These are phyloP conservation scores for Cryphonectria nitschkei DNA, from an alignment of 2,329 filamentous ascomycete species.

Conservation along the genomic window DNA sequence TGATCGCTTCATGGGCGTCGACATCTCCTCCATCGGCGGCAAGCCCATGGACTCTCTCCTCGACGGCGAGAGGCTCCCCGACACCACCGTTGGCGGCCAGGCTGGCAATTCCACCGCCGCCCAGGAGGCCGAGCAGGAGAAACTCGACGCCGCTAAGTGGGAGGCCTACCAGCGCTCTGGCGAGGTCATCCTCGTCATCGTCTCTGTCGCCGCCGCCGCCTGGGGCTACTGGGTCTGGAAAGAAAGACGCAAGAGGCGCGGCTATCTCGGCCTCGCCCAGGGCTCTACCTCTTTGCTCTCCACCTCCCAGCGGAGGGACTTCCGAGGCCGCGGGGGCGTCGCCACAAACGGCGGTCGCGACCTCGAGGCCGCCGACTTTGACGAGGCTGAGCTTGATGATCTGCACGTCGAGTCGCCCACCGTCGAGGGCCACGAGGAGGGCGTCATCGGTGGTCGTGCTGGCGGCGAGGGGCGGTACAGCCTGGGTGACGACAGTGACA, in stretches of 20 bases:
- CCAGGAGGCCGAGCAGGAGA: constrained; percentile 70
- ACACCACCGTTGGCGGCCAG: constrained; percentile 76
- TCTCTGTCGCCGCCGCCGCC: constrained; percentile 69
- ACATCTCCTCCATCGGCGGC: constrained; percentile 87
- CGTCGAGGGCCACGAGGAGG: constrained; percentile 38
- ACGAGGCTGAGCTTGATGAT: constrained; percentile 68
- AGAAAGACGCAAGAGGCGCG: constrained; percentile 56
- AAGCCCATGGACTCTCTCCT: constrained; percentile 76
- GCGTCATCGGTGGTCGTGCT: constrained; percentile 31
- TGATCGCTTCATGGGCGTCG: constrained; percentile 91
- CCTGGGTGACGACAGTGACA: constrained; percentile 61
- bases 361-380: constrained; percentile 67
- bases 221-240: constrained; percentile 78
- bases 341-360: constrained; percentile 45
- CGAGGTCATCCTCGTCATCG: constrained; percentile 81
- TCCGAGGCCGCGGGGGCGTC: constrained; percentile 48
- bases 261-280: constrained; percentile 54
- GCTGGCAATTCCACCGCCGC: constrained; percentile 59
- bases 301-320: constrained; percentile 35
- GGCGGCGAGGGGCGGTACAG: constrained; percentile 54
- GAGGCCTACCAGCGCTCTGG: constrained; percentile 86
- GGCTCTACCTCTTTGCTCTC: constrained; percentile 45
- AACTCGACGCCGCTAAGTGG: constrained; percentile 84
- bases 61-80: constrained; percentile 80
- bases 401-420: constrained; percentile 56